Evolutionary conservation across 1,284 basidiomycete genomes (phyloP).

Genomic region (Paramarasmius palmivorus): DNA sequence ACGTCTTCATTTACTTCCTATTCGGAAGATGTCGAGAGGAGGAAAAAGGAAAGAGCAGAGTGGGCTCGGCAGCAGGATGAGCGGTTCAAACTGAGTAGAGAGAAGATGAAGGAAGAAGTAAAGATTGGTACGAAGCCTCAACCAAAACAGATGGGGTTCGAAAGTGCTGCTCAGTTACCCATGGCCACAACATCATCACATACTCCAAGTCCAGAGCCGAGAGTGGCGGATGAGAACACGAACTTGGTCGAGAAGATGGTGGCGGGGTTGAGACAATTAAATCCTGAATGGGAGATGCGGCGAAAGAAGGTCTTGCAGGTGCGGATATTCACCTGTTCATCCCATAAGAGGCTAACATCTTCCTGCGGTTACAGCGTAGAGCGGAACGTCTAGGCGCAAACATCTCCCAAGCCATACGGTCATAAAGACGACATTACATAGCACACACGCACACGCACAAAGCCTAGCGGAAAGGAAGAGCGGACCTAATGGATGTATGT

Average conservation of each 20-base stretch:
- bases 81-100: slow-evolving; percentile 44
- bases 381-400: slow-evolving; percentile 1
- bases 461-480: not conserved
- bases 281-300: slow-evolving; percentile 65
- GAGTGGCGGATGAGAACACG: slow-evolving; percentile 22
- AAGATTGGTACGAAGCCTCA: no score
- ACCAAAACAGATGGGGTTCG: no score
- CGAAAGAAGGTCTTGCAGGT: slow-evolving; percentile 41
- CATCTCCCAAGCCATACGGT: not conserved
- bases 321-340: not conserved
- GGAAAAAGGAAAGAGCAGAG: slow-evolving; percentile 57
- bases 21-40: slow-evolving; percentile 41
- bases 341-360: no score
- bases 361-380: no score
- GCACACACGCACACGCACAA: no score
- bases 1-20: not conserved
- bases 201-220: not conserved
- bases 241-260: slow-evolving; percentile 46
- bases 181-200: no score
- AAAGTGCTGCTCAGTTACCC: no score
- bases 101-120: slow-evolving; percentile 31
- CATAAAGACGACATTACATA: not conserved
- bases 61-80: slow-evolving; percentile 58
- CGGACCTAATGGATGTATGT: slow-evolving; percentile 3
- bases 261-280: slow-evolving; percentile 49